Evolutionary conservation across 495 filamentous ascomycete genomes (phyloP), one percentile per base, ranked within the genome.

Genomic region (Stereocaulon alpinum): DNA sequence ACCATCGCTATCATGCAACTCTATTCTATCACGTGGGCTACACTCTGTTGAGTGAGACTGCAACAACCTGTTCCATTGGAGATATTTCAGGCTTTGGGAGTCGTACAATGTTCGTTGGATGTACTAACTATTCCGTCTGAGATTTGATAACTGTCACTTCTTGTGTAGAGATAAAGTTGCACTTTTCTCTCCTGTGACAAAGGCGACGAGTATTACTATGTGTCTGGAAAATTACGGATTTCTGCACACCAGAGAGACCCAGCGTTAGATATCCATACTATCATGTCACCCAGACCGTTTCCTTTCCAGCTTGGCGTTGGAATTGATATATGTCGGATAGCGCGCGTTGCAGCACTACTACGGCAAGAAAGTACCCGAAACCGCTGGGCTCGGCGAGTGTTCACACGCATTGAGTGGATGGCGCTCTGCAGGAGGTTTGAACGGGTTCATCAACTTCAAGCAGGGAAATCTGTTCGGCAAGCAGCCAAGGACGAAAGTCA

Each of bases 241-340:
- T 44, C 18, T 44, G 18, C 5, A 1, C 3, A 44, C 0, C 15
- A 37, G 24, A 14, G 34, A 10, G 11, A 37, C 6, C 2, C 27
- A n/a, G 6, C 29, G 1, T 52, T 30, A 34, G 1, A n/a, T 20
- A 32, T 51, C 2, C 9, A n/a, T 5, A 24, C 15, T 37, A 11
- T 4, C 12, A 64, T 67, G 70, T 59, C 65, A 15, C 62, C 61
- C 10, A 65, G 67, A 54, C 74, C 74, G 4, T 80, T 80, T 58
- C 77, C 80, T 3, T 72, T 70, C 40, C 70, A 73, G 1, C 58
- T 82, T 6, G 63, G 67, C 18, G 64, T 85, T 42, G 83, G 83
- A 24, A 82, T 74, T 18, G 83, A 85, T 50, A 82, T 85, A 42
- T 80, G 77, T 65, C 68, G 66, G 9, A 69, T 82, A 20, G 34